These are phyloP conservation scores for Coelastrella sp. DNA, from an alignment of 139 green algal species.

Conservation along the genomic window DNA sequence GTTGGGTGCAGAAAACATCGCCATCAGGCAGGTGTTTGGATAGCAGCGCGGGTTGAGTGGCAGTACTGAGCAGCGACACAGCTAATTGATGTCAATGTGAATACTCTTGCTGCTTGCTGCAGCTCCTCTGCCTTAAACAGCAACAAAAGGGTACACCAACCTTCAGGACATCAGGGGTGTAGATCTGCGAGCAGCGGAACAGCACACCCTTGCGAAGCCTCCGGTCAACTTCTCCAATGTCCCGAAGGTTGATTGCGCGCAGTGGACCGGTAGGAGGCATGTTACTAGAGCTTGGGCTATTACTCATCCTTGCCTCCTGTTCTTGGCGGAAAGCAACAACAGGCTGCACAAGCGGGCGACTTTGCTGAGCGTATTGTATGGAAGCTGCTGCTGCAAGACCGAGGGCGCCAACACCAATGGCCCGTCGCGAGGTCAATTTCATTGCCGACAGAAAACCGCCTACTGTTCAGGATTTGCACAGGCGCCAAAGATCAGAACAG, in stretches of 20 bases:
- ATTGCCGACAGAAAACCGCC: neutral
- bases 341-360: neutral
- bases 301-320: neutral
- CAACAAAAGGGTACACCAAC: neutral
- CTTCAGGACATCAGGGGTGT: constrained; percentile 31
- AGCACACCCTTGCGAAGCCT: constrained; percentile 28
- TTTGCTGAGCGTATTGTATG: neutral
- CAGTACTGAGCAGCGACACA: no score
- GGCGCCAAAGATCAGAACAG: neutral
- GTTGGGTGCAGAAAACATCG: neutral
- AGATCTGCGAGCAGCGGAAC: constrained; percentile 51
- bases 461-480: neutral
- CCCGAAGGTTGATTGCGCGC: constrained; percentile 42
- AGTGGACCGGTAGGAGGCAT: neutral
- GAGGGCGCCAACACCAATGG: neutral
- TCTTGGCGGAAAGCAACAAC: neutral
- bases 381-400: neutral
- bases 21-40: neutral
- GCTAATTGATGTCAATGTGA: no score
- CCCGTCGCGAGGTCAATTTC: neutral
- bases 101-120: no score
- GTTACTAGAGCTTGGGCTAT: neutral
- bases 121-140: neutral
- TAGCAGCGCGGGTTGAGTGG: neutral
- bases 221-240: constrained; percentile 42